Base-by-base conservation (phyloP, 1,284 basidiomycete species). In the Microbotryum saponariae region DNA sequence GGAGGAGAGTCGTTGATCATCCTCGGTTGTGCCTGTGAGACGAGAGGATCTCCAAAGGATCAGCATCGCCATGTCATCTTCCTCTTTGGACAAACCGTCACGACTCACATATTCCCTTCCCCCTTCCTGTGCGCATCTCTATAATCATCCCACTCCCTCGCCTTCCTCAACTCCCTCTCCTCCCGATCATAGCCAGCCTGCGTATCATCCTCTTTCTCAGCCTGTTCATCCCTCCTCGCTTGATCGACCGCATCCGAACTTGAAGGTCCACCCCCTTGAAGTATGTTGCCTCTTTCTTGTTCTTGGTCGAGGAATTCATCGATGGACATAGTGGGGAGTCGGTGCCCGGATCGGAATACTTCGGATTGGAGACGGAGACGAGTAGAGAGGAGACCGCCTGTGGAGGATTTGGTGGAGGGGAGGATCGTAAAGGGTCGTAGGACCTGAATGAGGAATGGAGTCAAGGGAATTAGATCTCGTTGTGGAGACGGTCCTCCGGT, bases 251-350 rank as follows among this genome's bases (percentile, higher is more conserved):
- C 69, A 14, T 58, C 68, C 18, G 59, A 63, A 49, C 61, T 66
- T 20, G 47, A 60, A 51, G 69, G 64, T 48, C 70, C 71, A 1
- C 71, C 71, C 2, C 71, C 71, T 53, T 73, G 64, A 18, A 73
- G 60, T 23, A 73, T 62, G 48, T 69, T 70, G 3, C 71, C 71
- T 14, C 58, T 51, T 59, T 61, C 66, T 58, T 81, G 78, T 74
- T 98, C 94, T 63, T 92, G 85, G 68, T 88, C 85, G 25, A 98
- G 81, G 73, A 94, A 97, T 75, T 98, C 89, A 73, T 98, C 94
- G 69, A 98, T 85, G 1, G 87, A 83, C 96, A 99, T 97, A 0
- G 91, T 94, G 4, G 94, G 94, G 33, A 98, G 78, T 25, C 87
- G 82, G 74, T 97, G 85, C n/a, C 82, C 83, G 4, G 89, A 83